Evolutionary conservation across 2,329 filamentous ascomycete species (phyloP), one percentile per base, ranked within the genome.

Genomic region (Botrytis fabae): DNA sequence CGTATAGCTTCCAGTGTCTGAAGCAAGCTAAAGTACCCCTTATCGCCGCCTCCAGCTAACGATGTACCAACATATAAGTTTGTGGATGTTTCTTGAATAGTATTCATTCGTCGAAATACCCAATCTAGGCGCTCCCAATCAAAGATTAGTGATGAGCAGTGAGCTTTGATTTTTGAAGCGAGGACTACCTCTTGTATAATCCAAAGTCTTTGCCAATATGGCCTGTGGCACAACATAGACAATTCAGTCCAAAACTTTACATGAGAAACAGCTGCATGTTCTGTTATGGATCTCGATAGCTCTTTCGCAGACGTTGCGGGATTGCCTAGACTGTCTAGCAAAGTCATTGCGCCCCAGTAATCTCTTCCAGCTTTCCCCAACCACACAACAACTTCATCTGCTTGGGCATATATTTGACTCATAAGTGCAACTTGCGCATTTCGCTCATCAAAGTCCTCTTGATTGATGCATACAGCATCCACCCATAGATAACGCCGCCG

Each of bases 181-280:
- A 73, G 64, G 32, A 70, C 71, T n/a, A 73, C 57, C 68, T 73
- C 64, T 16, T 73, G 71, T 51, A 62, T 70, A 51, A 73, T 73
- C 64, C 64, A 70, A 12, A 73, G 18, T 38, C 64, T 61, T 73
- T 73, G 54, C 64, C 65, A 73, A 62, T 73, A 70, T 44, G 64
- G 71, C 9, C 57, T 54, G 38, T 70, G 35, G 28, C 71, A 73
- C 8, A 73, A 10, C 5, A 35, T 22, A 25, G 59, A 63, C 48
- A 72, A 54, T 38, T 73, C 71, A 8, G n/a, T 70, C 71, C 71
- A 73, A 35, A 69, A 70, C 32, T 73, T 73, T 7, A 48, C 42
- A 44, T 73, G 65, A 5, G 64, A 14, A 42, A 73, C 35, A 25
- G 42, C 59, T 14, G 57, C 64, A 38, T 63, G 65, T 32, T 69